These are phyloP conservation scores for Paragyromitra xinjiangensis DNA, from an alignment of 495 filamentous ascomycete genomes.

Conservation along the genomic window DNA sequence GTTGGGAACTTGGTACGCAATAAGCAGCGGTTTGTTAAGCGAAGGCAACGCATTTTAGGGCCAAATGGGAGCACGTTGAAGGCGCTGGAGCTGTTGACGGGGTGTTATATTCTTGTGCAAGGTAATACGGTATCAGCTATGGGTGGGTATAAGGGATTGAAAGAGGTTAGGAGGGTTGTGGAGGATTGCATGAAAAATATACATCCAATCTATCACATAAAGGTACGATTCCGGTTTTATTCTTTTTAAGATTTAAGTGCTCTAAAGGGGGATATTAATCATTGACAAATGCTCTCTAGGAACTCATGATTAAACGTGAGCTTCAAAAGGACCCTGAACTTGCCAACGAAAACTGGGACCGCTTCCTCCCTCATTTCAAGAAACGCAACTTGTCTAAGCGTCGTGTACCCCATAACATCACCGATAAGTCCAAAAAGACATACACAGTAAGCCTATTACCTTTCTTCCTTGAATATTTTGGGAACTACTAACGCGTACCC, in stretches of 20 bases:
- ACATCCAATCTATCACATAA: constrained; percentile 80
- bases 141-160: constrained; percentile 90
- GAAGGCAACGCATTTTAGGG: constrained; percentile 89
- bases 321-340: constrained; percentile 93
- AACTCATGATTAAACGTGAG: constrained; percentile 98
- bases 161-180: constrained; percentile 88
- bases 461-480: constrained; percentile 57
- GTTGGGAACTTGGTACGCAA: constrained; percentile 86
- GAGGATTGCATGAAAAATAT: constrained; percentile 98
- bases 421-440: constrained; percentile 90
- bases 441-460: constrained; percentile 71
- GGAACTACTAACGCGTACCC: constrained; percentile 56
- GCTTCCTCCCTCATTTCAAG: constrained; percentile 98
- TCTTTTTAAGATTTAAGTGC: not conserved
- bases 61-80: constrained; percentile 87
- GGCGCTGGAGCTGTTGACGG: constrained; percentile 92
- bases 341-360: constrained; percentile 87
- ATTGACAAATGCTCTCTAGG: constrained; percentile 58
- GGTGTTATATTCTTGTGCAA: constrained; percentile 94
- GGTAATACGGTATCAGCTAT: constrained; percentile 94
- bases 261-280: not conserved
- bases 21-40: constrained; percentile 97
- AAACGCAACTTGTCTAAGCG: constrained; percentile 89
- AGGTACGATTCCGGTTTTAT: constrained; percentile 58
- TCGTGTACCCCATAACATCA: constrained; percentile 81